phyloP scores from a whole-genome alignment of 2,329 filamentous ascomycete genomes.

The Ophiocordyceps polyrhachis-furcata region DNA sequence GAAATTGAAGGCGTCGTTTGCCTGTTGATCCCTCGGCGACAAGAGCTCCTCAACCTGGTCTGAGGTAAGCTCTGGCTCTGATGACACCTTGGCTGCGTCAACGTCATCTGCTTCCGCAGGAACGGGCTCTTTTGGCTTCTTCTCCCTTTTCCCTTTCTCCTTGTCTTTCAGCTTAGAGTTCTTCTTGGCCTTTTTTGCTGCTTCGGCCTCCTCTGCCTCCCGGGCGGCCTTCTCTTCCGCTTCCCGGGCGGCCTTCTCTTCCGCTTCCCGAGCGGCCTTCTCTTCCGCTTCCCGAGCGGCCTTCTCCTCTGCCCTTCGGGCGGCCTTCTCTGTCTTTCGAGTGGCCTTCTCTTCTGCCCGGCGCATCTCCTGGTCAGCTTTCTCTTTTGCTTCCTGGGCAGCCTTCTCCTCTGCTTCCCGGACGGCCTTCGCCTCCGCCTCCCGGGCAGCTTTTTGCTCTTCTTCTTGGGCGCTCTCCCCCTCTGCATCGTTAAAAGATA shows the following conservation, averaged over 20 bases:
- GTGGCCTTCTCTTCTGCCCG: conserved; percentile 8
- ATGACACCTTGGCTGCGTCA: conserved; percentile 2
- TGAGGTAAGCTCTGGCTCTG: conserved; percentile 13
- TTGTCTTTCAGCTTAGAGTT: conserved; percentile 2
- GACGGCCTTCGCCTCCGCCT: conserved; percentile 16
- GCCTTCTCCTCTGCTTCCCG: conserved; percentile 25
- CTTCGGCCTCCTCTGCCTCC: conserved; percentile 10
- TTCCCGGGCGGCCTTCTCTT: conserved; percentile 12
- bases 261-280: conserved; percentile 2
- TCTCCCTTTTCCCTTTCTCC: conserved; percentile 6
- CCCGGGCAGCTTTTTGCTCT: conserved; percentile 22
- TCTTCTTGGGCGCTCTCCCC: conserved; percentile 18
- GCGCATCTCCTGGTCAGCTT: conserved; percentile 14
- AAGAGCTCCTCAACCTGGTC: conserved; percentile 26
- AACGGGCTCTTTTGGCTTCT: conserved; percentile 7
- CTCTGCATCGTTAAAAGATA: neutral
- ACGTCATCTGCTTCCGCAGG: conserved; percentile 1
- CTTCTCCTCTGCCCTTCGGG: conserved; percentile 19
- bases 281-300: conserved; percentile 12
- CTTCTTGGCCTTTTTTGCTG: conserved; percentile 1
- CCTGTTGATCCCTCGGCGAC: conserved; percentile 12
- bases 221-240: conserved; percentile 11
- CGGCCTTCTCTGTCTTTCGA: conserved; percentile 8
- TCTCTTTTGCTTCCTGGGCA: conserved; percentile 16
- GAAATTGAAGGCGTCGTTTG: conserved; percentile 32